A percentile compares a stretch with the other conserved stretches of the same genome.
These are phyloP conservation scores for Pythium coloratum DNA, from an alignment of 352 stramenopile genomes.

Conservation along the genomic window DNA sequence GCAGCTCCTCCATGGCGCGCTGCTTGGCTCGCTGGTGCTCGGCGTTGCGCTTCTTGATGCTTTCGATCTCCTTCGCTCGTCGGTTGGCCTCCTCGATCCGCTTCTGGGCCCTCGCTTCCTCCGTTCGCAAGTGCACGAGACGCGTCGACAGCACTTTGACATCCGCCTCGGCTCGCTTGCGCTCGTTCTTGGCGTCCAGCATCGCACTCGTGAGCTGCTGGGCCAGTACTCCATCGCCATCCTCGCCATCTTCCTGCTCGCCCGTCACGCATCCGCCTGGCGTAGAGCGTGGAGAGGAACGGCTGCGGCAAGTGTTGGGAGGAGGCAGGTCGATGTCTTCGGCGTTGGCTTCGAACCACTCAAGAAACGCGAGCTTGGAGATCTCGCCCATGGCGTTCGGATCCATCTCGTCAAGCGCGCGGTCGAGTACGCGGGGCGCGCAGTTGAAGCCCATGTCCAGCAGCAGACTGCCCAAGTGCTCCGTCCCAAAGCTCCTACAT, in stretches of 20 bases:
- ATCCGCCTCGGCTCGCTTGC: conserved; percentile 55
- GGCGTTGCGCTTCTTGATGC: conserved; percentile 60
- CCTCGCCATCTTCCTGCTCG: neutral
- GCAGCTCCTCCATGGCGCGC: conserved; percentile 49
- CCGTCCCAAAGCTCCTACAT: conserved; percentile 47
- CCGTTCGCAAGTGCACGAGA: conserved; percentile 54
- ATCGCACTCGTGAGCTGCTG: conserved; percentile 43
- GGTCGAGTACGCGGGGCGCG: conserved; percentile 46
- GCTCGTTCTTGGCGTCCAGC: conserved; percentile 61
- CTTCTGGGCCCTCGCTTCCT: conserved; percentile 56
- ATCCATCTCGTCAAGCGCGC: conserved; percentile 69
- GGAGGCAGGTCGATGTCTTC: conserved; percentile 54
- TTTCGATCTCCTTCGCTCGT: conserved; percentile 57
- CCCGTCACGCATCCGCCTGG: neutral
- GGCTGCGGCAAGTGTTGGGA: neutral
- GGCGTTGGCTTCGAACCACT: conserved; percentile 73
- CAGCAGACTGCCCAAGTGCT: conserved; percentile 59
- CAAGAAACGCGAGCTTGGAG: conserved; percentile 61
- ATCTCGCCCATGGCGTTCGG: conserved; percentile 67
- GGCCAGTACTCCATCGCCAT: conserved; percentile 7
- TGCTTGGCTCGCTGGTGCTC: conserved; percentile 52
- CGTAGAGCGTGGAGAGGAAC: neutral
- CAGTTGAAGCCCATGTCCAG: conserved; percentile 75
- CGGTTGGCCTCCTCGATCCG: conserved; percentile 72
- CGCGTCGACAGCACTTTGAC: conserved; percentile 63